phyloP scores from a whole-genome alignment of 805 yeast species.

The Hanseniaspora lindneri region DNA sequence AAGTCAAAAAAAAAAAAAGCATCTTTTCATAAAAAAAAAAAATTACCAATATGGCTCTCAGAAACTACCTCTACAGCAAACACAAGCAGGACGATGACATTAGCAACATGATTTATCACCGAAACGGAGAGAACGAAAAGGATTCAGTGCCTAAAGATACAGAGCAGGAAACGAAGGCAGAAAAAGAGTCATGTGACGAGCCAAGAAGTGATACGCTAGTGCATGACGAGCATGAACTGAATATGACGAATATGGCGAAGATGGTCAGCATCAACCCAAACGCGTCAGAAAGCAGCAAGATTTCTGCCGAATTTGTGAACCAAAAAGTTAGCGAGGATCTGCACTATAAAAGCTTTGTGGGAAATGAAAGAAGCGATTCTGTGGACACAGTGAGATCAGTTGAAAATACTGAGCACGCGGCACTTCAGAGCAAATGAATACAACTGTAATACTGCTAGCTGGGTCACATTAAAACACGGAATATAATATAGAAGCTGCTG shows the following conservation, averaged over 20 bases:
- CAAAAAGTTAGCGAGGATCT: not conserved
- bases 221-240: too few relatives aligned
- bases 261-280: too few relatives aligned
- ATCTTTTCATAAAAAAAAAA: too few relatives aligned
- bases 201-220: not conserved
- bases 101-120: slow-evolving; percentile 8
- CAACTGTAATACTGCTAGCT: too few relatives aligned
- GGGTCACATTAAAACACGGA: too few relatives aligned
- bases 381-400: not conserved
- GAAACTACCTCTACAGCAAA: slow-evolving; percentile 17
- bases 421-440: too few relatives aligned
- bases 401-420: not conserved
- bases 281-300: too few relatives aligned
- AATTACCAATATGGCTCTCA: slow-evolving; percentile 15
- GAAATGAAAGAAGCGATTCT: not conserved
- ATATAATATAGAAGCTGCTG: too few relatives aligned
- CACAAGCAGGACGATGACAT: slow-evolving; percentile 10
- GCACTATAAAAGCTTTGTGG: too few relatives aligned
- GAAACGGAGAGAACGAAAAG: not conserved
- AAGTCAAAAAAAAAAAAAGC: too few relatives aligned
- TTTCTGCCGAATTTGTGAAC: too few relatives aligned
- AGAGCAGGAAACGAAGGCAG: not conserved
- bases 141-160: not conserved
- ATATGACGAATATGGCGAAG: too few relatives aligned
- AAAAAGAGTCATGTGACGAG: not conserved